A percentile compares a stretch with the other conserved stretches of the same genome.
Conservation (phyloP, 331 rosid genomes). For the Arachis monticola region DNA sequence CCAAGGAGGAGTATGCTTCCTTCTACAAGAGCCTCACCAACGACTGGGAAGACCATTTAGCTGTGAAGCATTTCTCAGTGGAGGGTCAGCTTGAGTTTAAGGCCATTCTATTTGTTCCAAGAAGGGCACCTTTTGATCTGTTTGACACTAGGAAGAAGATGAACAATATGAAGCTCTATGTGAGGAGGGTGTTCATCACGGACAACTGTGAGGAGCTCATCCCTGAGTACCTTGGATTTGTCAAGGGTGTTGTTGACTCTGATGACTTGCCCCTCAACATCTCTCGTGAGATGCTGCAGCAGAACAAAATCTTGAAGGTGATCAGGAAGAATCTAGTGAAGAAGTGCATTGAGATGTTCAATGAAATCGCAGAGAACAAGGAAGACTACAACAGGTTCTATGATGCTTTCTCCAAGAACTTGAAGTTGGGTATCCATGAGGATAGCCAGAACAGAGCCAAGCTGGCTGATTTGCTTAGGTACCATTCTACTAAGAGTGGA, state of each 20-base stretch:
- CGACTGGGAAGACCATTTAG: constrained; percentile 77
- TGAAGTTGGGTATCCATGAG: constrained; percentile 71
- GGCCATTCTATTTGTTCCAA: constrained; percentile 66
- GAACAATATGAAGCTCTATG: constrained; percentile 75
- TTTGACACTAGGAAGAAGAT: constrained; percentile 63
- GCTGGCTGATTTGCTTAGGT: constrained; percentile 65
- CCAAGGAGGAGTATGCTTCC: constrained; percentile 65
- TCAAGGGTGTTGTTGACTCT: constrained; percentile 74
- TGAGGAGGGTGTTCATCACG: constrained; percentile 73
- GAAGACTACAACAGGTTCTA: constrained; percentile 64
- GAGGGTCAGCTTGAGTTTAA: constrained; percentile 79
- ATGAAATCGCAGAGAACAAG: constrained; percentile 68
- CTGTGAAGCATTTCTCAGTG: constrained; percentile 69
- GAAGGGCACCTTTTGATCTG: constrained; percentile 67
- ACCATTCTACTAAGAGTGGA: constrained; percentile 68
- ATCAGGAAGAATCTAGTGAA: constrained; percentile 73
- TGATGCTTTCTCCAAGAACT: constrained; percentile 66
- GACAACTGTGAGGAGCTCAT: constrained; percentile 75
- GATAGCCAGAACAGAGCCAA: constrained; percentile 67
- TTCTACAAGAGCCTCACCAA: constrained; percentile 73
- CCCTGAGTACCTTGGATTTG: constrained; percentile 67
- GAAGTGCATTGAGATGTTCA: constrained; percentile 77
- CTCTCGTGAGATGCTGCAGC: constrained; percentile 67
- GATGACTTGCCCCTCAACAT: constrained; percentile 72
- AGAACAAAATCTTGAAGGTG: constrained; percentile 73